Base-by-base conservation (phyloP, 2,329 filamentous ascomycete genomes). In the Coleophoma crateriformis region DNA sequence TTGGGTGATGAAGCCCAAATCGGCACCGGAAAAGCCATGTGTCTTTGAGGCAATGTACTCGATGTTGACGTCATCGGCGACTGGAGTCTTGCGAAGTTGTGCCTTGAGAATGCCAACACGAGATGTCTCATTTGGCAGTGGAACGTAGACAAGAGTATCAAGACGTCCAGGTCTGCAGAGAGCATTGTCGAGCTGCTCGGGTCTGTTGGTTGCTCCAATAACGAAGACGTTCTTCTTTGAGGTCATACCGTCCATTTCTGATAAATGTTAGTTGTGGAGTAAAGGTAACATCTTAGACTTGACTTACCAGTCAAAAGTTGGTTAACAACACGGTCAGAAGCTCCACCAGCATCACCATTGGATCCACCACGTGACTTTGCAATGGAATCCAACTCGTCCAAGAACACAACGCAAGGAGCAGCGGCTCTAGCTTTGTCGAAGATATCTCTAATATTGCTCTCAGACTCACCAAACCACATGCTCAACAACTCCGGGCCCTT, bases 201-300 rank as follows among this genome's bases (percentile, higher is more conserved):
- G 94, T 77, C 94, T 83, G 79, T 99, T 99, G 72, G 94, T 99
- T 42, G 94, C 94, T 70, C 94, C 94, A 63, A 99, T 99, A 58
- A 99, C 94, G 74, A 99, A 99, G 58, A 99, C 94, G 70, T 99
- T 99, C 88, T 99, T 99, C 88, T 99, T 99, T 37, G 92, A 96
- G 42, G 92, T 97, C 92, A 97, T 97, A 64, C 92, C 92, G 61
- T 97, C 92, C 92, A 97, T 96, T 82, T 97, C 90, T 87, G 55
- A 19, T 32, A 43, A 11, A 48, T 41, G 62, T 82, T 71, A 83
- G 76, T 61, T 50, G 46, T 43, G 48, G 3, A 32, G 4, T 14
- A 20, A 33, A 17, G 6, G 35, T n/a, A 17, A 43, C n/a, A 8
- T 48, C 39, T 38, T 4, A 7, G 6, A 12, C 15, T 27, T 50